Evolutionary conservation across 2,329 filamentous ascomycete species (phyloP), one percentile per base, ranked within the genome.

Genomic region (Cadophora gregata): DNA sequence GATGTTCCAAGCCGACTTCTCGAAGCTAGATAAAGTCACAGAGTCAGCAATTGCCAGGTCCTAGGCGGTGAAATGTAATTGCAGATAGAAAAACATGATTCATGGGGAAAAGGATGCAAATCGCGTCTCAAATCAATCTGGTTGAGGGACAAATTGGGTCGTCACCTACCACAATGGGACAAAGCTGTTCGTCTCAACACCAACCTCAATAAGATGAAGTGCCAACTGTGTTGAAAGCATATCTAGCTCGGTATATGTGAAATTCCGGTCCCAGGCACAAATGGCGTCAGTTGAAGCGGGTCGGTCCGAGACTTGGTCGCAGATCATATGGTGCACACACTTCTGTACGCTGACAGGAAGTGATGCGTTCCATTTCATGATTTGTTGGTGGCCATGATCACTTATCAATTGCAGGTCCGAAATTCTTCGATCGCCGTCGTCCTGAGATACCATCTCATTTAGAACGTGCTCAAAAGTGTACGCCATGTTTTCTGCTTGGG

Each of bases 1-100:
- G 72, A 96, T 96, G 0, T 95, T 79, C 31, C 87, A 77, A 0
- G 87, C 77, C 0, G 90, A 93, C 75, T 95, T 96, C 21, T 93
- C 85, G 85, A 96, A 89, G 51, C 90, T 45, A 45, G 4, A 45
- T 45, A 4, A 45, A 45, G 10, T 21, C 3, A 21, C 21, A 3
- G 19, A n/a, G 42, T 45, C 42, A 45, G 42, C 42, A 14, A 33
- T 33, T 42, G 12, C 36, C 31, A 36, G 31, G 5, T 36, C 31
- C 31, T 6, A 36, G 5, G 12, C 31, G 31, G 31, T 36, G 5
- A 36, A 36, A 36, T 36, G 31, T 36, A 12, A 36, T 36, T 5
- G n/a, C n/a, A n/a, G n/a, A n/a, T n/a, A n/a, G n/a, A n/a, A n/a
- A n/a, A n/a, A n/a, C n/a, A 33, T 33, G 31, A 6, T 33, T 10